These are phyloP conservation scores for Tuber borchii DNA, from an alignment of 495 filamentous ascomycete species.

Conservation along the genomic window DNA sequence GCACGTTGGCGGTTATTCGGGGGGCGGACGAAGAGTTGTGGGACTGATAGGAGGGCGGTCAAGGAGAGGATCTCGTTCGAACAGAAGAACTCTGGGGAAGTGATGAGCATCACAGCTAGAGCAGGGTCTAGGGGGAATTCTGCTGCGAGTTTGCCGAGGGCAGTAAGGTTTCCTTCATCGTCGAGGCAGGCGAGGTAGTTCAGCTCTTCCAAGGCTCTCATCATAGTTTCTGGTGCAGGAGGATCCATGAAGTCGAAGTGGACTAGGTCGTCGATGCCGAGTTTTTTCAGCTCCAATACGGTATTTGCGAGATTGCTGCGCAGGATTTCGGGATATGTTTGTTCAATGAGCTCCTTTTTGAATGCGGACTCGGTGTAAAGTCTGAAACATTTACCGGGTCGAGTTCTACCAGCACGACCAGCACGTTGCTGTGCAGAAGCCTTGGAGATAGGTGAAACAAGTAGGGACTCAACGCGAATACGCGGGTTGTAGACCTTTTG, in stretches of 20 bases:
- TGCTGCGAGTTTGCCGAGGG: constrained; percentile 77
- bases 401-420: constrained; percentile 96
- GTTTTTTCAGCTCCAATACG: constrained; percentile 93
- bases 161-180: constrained; percentile 82
- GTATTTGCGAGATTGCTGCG: constrained; percentile 91
- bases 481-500: constrained; percentile 99
- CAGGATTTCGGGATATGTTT: constrained; percentile 92
- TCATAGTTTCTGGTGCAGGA: constrained; percentile 94
- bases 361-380: constrained; percentile 94
- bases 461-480: constrained; percentile 87
- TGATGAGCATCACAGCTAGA: constrained; percentile 95
- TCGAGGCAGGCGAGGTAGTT: constrained; percentile 96
- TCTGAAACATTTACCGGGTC: constrained; percentile 95
- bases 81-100: constrained; percentile 95
- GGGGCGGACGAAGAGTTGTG: constrained; percentile 87
- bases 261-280: constrained; percentile 90
- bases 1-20: constrained; percentile 77
- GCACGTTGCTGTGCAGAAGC: constrained; percentile 97
- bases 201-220: constrained; percentile 95
- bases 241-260: constrained; percentile 99
- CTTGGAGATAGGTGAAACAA: constrained; percentile 95
- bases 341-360: constrained; percentile 95
- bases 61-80: constrained; percentile 97
- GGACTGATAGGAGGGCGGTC: constrained; percentile 87
- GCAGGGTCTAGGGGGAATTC: constrained; percentile 95